Percentiles rank a stretch among this genome's conserved stretches.
Evolutionary conservation across 352 stramenopile species (phyloP).

Genomic region (Phytophthora pluvialis): DNA sequence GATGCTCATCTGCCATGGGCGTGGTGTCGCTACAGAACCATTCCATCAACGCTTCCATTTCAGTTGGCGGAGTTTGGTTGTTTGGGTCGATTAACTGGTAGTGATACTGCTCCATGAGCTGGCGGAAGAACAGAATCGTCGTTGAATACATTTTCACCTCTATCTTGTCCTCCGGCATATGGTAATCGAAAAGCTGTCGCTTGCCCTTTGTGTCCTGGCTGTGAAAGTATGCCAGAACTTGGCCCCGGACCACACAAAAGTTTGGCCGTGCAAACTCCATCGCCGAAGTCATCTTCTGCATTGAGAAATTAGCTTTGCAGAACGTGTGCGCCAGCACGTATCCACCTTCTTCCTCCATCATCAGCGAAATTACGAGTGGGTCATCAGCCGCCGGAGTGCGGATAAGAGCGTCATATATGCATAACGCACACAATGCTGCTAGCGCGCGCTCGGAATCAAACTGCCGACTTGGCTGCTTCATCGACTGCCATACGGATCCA

Average conservation of each 20-base stretch:
- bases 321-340: constrained; percentile 87
- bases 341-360: constrained; percentile 82
- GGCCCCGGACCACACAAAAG: constrained; percentile 73
- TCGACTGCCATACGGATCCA: constrained; percentile 87
- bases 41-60: constrained; percentile 92
- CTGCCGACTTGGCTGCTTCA: constrained; percentile 85
- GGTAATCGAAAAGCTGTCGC: constrained; percentile 84
- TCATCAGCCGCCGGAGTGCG: constrained; percentile 76
- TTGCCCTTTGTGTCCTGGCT: constrained; percentile 60
- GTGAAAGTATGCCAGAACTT: constrained; percentile 86
- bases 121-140: constrained; percentile 86
- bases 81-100: constrained; percentile 87
- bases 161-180: constrained; percentile 90
- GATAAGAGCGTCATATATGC: constrained; percentile 85
- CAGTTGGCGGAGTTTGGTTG: constrained; percentile 80
- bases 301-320: constrained; percentile 85
- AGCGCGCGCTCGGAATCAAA: constrained; percentile 89
- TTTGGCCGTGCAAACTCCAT: constrained; percentile 88
- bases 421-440: constrained; percentile 76
- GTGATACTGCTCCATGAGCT: constrained; percentile 85
- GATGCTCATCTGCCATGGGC: constrained; percentile 81
- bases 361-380: constrained; percentile 77
- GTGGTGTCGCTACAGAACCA: constrained; percentile 87
- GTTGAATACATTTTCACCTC: constrained; percentile 91
- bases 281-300: constrained; percentile 73